Percentiles rank a stretch among this genome's conserved stretches.
Conservation (phyloP, 2,329 filamentous ascomycete genomes). For the Ceratocystis alfenasii region DNA sequence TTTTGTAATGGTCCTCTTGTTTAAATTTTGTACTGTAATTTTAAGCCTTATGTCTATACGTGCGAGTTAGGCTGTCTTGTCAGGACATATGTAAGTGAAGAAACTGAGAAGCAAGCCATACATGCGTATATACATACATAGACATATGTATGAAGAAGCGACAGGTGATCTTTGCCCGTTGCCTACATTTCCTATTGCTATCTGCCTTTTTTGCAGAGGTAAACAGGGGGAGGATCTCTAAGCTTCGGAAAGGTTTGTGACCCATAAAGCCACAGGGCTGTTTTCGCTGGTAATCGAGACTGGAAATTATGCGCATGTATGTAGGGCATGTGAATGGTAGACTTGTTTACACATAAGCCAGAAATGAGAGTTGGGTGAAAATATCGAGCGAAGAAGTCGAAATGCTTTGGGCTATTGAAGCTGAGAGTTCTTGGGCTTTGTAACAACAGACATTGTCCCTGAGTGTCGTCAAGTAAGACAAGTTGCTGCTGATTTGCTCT, state of each 20-base stretch:
- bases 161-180: not conserved
- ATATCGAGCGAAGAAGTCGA: no score
- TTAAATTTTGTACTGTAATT: not conserved
- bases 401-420: no score
- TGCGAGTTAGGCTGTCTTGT: not conserved
- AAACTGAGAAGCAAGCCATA: not conserved
- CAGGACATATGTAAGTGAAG: not conserved
- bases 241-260: no score
- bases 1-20: not conserved
- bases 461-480: no score
- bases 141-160: not conserved
- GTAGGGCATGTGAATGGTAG: not conserved
- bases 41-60: not conserved
- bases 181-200: not conserved
- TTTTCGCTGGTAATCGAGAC: no score
- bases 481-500: no score
- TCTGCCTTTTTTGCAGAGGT: not conserved
- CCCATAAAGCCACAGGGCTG: no score
- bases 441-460: no score
- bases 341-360: no score
- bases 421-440: no score
- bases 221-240: no score
- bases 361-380: no score
- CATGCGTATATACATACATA: not conserved
- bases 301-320: not conserved